Percentiles rank a stretch among this genome's conserved stretches.
These are phyloP conservation scores for Corchorus capsularis DNA, from an alignment of 345 rosid species.

Conservation along the genomic window DNA sequence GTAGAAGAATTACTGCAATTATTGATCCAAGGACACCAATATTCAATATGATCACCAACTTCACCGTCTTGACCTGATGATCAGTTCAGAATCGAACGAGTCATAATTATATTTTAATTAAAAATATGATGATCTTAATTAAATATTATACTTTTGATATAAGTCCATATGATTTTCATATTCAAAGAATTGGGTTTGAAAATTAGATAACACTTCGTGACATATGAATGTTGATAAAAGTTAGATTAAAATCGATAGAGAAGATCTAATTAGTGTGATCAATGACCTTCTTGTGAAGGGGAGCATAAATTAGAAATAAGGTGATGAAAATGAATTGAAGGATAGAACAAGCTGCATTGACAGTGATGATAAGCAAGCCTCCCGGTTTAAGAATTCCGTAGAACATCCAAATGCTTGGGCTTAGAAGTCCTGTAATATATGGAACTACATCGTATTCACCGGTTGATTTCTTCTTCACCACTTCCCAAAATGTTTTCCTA, in stretches of 20 bases:
- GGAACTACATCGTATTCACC: conserved; percentile 51
- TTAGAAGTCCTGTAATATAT: conserved; percentile 49
- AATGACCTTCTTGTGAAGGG: conserved; percentile 43
- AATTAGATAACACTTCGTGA: too few species aligned
- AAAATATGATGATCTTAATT: too few species aligned
- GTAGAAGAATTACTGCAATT: conserved; percentile 42
- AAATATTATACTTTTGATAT: too few species aligned
- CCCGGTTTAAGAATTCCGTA: conserved; percentile 54
- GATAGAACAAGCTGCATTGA: conserved; percentile 44
- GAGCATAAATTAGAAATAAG: conserved; percentile 45
- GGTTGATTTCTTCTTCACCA: conserved; percentile 53
- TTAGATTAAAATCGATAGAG: too few species aligned
- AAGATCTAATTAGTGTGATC: too few species aligned
- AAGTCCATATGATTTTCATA: too few species aligned
- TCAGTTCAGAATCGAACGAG: too few species aligned
- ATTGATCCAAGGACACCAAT: conserved; percentile 50
- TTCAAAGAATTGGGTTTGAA: too few species aligned
- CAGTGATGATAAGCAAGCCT: conserved; percentile 48
- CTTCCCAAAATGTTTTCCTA: conserved; percentile 43
- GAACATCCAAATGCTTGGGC: conserved; percentile 61
- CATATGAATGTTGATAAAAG: too few species aligned
- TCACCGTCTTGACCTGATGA: conserved; percentile 44
- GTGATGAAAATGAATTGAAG: conserved; percentile 45
- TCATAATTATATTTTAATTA: too few species aligned
- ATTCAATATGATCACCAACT: conserved; percentile 35